Evolutionary conservation across 2,329 filamentous ascomycete species (phyloP), one percentile per base, ranked within the genome.

Genomic region (Ascocoryne sarcoides): DNA sequence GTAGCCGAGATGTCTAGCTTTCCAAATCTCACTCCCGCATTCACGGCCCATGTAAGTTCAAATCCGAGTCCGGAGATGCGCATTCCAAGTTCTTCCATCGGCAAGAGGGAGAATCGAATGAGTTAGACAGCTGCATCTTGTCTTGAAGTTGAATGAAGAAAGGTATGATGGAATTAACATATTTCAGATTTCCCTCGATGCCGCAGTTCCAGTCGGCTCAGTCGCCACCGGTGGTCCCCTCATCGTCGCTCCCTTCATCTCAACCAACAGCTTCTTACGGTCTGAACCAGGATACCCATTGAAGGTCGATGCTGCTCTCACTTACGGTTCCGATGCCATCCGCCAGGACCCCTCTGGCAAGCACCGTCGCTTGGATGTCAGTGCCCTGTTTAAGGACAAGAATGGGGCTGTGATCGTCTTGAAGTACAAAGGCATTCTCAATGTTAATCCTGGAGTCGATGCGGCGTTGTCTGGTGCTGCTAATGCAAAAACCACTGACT

Each of bases 291-390:
- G 40, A 39, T 66, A 65, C 46, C 54, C 58, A 4, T 56, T 62
- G 36, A 40, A 53, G 18, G 43, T 67, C 33, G 53, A 63, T 37
- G 64, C 63, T 23, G 54, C 52, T 18, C 63, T 66, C 40, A 40
- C 60, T 36, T 61, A 65, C 36, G 65, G 63, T 16, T 57, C 58
- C 35, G 65, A 67, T 49, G 65, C 60, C 50, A 52, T 67, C 37
- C 62, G 61, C 18, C 57, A 57, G 37, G 65, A 67, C 43, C 57
- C 62, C 2, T 54, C 58, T 36, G 62, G 62, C 3, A 50, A 55
- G 21, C 58, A 62, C 45, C 52, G 61, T 19, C 58, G 63, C 18
- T 59, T 67, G 36, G 60, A 65, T 29, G 65, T 66, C 7, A 55
- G 56, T 12, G 60, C 58, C 39, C 51, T 62, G 23, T 51, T 62